Evolutionary conservation across 116 monocot genomes (phyloP), one percentile per base, ranked within the genome.

Genomic region (Papilionanthe hybrid): DNA sequence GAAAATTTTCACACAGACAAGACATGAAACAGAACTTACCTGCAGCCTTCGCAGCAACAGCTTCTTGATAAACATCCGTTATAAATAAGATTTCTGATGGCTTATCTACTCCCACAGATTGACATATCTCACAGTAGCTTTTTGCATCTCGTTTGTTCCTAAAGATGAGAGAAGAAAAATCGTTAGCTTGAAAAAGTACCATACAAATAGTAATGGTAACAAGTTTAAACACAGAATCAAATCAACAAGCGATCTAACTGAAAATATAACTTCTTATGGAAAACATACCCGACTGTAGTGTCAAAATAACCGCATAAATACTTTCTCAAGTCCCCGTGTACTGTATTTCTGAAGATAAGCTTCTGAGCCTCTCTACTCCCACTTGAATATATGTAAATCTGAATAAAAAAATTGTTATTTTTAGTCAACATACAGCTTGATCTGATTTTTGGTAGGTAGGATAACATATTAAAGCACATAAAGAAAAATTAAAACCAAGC

Each of bases 321-420:
- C 67, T 87, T 86, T 55, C 96, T 88, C 82, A 96, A 78, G 78
- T 99, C 99, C 13, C 99, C 99, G 82, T 89, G 79, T 27, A 80
- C 48, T 75, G 95, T 99, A 78, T 99, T 90, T 44, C 95, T 93
- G 88, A 99, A 99, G 28, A 99, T 75, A 74, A 95, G 99, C 79
- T 92, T 86, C 75, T 99, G 99, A 25, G 99, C 95, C 80, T 95
- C 95, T 81, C 99, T 93, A 79, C 99, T 99, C 48, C 99, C 99
- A 81, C 99, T 99, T 73, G 99, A 99, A 85, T 98, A 98, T 84
- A 98, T 94, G 80, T 98, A 98, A 47, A 94, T 89, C 97, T 98
- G 82, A 53, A 88, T 27, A 23, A 23, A 43, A 9, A 77, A 75
- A 22, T 27, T 78, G 22, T n/a, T 73, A n/a, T 42, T 42, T 47